Base-by-base conservation (phyloP, 2,329 filamentous ascomycete species). In the Monosporascus cannonballus region DNA sequence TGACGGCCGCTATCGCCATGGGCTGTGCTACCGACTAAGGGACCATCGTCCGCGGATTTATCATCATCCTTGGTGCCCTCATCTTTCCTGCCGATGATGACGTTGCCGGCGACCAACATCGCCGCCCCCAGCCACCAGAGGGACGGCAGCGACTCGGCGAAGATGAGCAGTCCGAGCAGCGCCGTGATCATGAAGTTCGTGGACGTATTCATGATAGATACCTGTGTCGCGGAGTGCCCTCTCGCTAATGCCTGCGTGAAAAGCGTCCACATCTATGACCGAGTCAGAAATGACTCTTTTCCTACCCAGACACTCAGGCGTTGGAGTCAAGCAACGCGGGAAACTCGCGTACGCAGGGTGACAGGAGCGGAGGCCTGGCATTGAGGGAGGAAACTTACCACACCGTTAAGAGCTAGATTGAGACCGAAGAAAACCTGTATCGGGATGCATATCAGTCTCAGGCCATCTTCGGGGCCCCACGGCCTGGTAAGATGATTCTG, bases 141-240 rank as follows among this genome's bases (percentile, higher is more conserved):
- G 9, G 81, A 83, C 0, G 88, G 87, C 27, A 93, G 71, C 1
- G 75, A 70, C 71, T 93, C 89, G 22, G 80, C 77, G 68, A 93
- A 93, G 59, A 93, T 83, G 53, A 81, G 68, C 48, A 81, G 74
- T 25, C 89, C 87, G 20, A 92, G 74, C 6, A 92, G 58, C 7
- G 89, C 89, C 0, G 89, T 92, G 55, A 90, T 71, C 71, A 93
- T 79, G 68, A 93, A 93, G 71, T 93, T 93, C 52, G 86, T 79
- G 15, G 86, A 89, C 3, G 89, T 92, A 69, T 93, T 93, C 68
- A 93, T 83, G 66, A 93, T 86, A 59, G 83, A 86, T 48, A 92
- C 89, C 64, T 90, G 87, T 0, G 89, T 89, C 8, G 89, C 90
- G 2, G 87, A 90, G 53, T 81, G 79, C 15, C 87, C 87, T 18